These are phyloP conservation scores for Neonectria magnoliae DNA, from an alignment of 2,329 filamentous ascomycete species.

Conservation along the genomic window DNA sequence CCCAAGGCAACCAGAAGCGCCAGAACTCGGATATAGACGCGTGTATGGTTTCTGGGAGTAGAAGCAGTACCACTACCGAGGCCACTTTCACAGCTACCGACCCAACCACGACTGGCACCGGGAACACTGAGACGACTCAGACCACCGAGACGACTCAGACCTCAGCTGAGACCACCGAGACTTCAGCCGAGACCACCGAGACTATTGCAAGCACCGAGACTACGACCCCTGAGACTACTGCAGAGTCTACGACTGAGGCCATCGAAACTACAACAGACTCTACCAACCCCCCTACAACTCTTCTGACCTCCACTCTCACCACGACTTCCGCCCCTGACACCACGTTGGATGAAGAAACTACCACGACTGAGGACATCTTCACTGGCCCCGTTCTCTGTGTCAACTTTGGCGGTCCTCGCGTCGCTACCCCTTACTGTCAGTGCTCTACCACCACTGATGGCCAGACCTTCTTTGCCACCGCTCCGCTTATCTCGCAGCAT, in stretches of 20 bases:
- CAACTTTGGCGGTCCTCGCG: conserved; percentile 26
- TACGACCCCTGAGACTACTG: background rate
- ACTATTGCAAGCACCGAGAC: background rate
- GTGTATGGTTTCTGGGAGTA: conserved; percentile 16
- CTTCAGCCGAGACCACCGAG: background rate
- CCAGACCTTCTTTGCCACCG: conserved; percentile 24
- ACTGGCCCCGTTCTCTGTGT: conserved; percentile 21
- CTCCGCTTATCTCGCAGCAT: conserved; percentile 18
- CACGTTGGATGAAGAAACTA: conserved; percentile 2
- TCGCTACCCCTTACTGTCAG: conserved; percentile 27
- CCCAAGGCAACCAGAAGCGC: conserved; percentile 12
- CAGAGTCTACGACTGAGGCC: background rate
- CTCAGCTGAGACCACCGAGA: background rate
- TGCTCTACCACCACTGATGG: conserved; percentile 26
- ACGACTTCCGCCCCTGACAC: conserved; percentile 10
- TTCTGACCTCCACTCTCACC: conserved; percentile 11
- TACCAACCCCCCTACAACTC: conserved; percentile 16
- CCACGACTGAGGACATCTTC: conserved; percentile 14
- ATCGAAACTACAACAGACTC: background rate
- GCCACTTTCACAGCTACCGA: conserved; percentile 2
- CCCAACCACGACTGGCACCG: background rate
- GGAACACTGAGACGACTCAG: conserved; percentile 1
- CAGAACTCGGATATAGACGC: conserved; percentile 9
- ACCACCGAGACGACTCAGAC: background rate
- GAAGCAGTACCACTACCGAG: background rate